Percentiles rank a stretch among this genome's conserved stretches.
Conservation (phyloP, 331 rosid species). For the Phaseolus coccineus region DNA sequence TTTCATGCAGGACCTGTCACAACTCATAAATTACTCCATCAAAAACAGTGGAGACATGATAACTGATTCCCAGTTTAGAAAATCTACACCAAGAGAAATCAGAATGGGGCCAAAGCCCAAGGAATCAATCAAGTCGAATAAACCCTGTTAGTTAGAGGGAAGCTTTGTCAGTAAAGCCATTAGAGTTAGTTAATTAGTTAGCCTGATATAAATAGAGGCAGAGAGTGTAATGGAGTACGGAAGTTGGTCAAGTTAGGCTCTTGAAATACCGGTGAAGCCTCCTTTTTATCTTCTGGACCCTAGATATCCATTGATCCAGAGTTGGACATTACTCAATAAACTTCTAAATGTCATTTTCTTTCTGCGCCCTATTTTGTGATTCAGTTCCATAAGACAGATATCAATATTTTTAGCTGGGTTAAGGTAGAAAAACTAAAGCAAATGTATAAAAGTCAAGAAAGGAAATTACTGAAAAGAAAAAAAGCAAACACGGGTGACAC, state of each 20-base stretch:
- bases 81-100: neutral
- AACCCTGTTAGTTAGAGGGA: neutral
- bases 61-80: neutral
- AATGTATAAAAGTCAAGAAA: neutral
- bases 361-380: neutral
- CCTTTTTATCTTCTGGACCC: neutral
- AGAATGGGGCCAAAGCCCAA: neutral
- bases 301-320: neutral
- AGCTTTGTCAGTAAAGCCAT: neutral
- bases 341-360: neutral
- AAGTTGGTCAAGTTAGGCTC: neutral
- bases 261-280: neutral
- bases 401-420: neutral
- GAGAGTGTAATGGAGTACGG: neutral
- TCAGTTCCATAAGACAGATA: neutral
- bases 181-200: neutral
- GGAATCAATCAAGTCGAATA: neutral
- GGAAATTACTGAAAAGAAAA: neutral
- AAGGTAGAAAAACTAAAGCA: slow-evolving; percentile 8
- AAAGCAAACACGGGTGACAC: neutral
- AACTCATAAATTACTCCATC: neutral
- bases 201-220: neutral
- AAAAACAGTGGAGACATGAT: neutral
- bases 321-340: neutral
- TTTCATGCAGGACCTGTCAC: slow-evolving; percentile 1